A percentile compares a stretch with the other conserved stretches of the same genome.
phyloP scores from a whole-genome alignment of 148 eudicot genomes.

The Limonium bicolor region DNA sequence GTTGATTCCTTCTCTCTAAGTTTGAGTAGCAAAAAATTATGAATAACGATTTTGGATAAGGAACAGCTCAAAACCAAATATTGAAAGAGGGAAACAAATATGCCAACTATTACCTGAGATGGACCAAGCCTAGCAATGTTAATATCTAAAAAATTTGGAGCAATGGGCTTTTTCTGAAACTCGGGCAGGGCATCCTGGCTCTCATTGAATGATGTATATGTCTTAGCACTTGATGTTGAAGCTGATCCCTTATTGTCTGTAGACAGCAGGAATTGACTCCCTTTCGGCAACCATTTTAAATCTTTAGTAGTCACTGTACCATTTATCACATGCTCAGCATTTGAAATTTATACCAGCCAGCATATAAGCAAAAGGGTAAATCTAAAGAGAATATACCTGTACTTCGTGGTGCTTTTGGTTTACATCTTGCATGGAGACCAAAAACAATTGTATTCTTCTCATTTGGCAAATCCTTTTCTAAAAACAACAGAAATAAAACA shows the following conservation, averaged over 20 bases:
- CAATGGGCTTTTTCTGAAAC: slow-evolving; percentile 46
- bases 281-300: slow-evolving; percentile 68
- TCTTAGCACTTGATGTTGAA: slow-evolving; percentile 43
- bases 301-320: slow-evolving; percentile 55
- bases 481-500: slow-evolving; percentile 2
- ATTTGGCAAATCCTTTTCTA: slow-evolving; percentile 83
- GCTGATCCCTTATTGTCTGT: slow-evolving; percentile 27
- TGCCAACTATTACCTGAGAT: slow-evolving; percentile 58
- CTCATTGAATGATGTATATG: slow-evolving; percentile 68
- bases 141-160: slow-evolving; percentile 42
- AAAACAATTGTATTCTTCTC: slow-evolving; percentile 94
- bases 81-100: too few species aligned
- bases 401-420: slow-evolving; percentile 27
- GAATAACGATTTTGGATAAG: too few species aligned
- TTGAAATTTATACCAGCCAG: background rate
- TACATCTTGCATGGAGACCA: slow-evolving; percentile 58
- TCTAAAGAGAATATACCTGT: slow-evolving; percentile 33
- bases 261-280: slow-evolving; percentile 52
- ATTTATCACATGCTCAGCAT: background rate
- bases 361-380: background rate
- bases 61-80: too few species aligned
- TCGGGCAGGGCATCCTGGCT: slow-evolving; percentile 62
- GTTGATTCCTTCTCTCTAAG: too few species aligned
- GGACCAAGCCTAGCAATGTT: slow-evolving; percentile 62
- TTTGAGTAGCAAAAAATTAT: too few species aligned